Conservation (phyloP, 2,329 filamentous ascomycete species). For the Epichloe elymi region DNA sequence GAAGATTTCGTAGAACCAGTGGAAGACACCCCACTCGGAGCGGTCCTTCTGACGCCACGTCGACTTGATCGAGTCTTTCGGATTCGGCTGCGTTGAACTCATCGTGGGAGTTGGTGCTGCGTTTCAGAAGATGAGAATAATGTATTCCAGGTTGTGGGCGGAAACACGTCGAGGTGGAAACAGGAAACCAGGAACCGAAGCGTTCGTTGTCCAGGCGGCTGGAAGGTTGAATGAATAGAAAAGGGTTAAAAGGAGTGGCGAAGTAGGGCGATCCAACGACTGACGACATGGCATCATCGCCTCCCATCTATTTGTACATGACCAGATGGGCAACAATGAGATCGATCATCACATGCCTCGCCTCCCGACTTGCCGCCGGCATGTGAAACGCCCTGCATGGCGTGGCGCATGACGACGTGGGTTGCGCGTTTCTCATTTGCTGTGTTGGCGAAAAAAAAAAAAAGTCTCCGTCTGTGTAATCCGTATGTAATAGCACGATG, state of each 20-base stretch:
- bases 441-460: too few species aligned
- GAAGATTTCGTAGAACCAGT: conserved; percentile 6
- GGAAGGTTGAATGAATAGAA: too few species aligned
- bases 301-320: neutral
- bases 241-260: too few species aligned
- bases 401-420: neutral
- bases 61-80: conserved; percentile 6
- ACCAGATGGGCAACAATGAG: neutral
- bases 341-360: conserved; percentile 1
- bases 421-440: neutral
- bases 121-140: too few species aligned
- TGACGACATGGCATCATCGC: neutral
- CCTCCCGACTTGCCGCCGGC: neutral
- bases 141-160: too few species aligned
- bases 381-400: conserved; percentile 1
- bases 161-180: too few species aligned
- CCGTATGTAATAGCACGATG: neutral
- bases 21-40: conserved; percentile 5
- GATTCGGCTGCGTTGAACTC: neutral
- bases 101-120: neutral
- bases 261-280: too few species aligned
- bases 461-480: neutral
- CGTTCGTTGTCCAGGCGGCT: too few species aligned
- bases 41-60: conserved; percentile 5
- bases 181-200: too few species aligned